Evolutionary conservation across 2,329 filamentous ascomycete genomes (phyloP), one percentile per base, ranked within the genome.

Genomic region (Alternaria ethzedia): DNA sequence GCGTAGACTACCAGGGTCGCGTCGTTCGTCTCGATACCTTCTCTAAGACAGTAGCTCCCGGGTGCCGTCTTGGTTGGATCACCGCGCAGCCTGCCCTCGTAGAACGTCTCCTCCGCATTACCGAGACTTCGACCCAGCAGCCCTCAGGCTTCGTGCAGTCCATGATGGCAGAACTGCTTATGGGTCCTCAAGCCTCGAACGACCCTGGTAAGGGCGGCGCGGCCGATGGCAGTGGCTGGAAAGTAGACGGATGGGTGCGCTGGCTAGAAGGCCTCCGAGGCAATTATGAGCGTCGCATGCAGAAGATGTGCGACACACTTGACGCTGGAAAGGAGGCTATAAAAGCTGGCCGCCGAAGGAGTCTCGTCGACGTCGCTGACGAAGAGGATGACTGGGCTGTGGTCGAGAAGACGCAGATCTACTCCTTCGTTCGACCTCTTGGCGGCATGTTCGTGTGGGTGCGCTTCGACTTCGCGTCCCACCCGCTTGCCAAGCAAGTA

Each of bases 361-460:
- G 69, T n/a, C 71, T 82, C 21, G 66, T 57, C 30, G 70, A 70
- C 12, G 65, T 78, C 44, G 67, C 70, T 11, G 65, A 71, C 15
- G 70, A 85, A 28, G 69, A 70, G 82, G 81, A 83, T 20, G 91
- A 91, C 61, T 96, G 92, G 90, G 87, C 90, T 63, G 86, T 94
- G 63, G 86, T 96, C 50, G 89, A 90, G 73, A 94, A 91, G 81
- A 90, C 87, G 1, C 85, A 86, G 64, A 86, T 97, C 69, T 92
- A 90, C 79, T 87, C 89, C 49, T 97, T 96, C 75, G 81, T 86
- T 70, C 93, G 91, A 86, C 94, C 94, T 1, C 87, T 91, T 26
- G 94, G 90, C 36, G 94, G 94, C 75, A 97, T 97, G 94, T 97
- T 97, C 79, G 81, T 96, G 59, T 97, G 94, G 94, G 73, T 97